A percentile compares a stretch with the other conserved stretches of the same genome.
Evolutionary conservation across 2,329 filamentous ascomycete species (phyloP).

Genomic region (Aspergillus hortae): DNA sequence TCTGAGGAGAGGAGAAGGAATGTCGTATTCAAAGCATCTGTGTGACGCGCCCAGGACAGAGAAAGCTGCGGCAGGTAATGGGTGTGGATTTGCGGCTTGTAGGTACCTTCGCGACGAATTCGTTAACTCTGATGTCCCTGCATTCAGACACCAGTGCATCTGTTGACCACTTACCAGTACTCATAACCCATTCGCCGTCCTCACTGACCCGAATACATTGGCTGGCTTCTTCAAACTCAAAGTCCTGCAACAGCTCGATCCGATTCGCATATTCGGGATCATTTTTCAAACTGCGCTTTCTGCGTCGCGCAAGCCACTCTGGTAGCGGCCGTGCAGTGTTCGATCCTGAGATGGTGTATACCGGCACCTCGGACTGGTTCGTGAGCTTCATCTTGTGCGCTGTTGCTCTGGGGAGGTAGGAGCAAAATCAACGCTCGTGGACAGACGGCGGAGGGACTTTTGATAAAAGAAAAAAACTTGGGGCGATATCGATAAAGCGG

Average conservation of each 20-base stretch:
- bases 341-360: slow-evolving; percentile 92
- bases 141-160: no score
- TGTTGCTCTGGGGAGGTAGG: slow-evolving; percentile 9
- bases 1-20: slow-evolving; percentile 86
- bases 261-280: slow-evolving; percentile 91
- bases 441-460: neutral
- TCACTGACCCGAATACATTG: slow-evolving; percentile 85
- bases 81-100: slow-evolving; percentile 85
- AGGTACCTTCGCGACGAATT: slow-evolving; percentile 48
- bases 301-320: slow-evolving; percentile 87
- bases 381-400: slow-evolving; percentile 44
- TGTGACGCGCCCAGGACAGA: slow-evolving; percentile 90
- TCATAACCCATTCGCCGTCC: slow-evolving; percentile 97
- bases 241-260: slow-evolving; percentile 92
- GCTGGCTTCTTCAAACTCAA: slow-evolving; percentile 95
- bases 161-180: slow-evolving; percentile 62
- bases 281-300: slow-evolving; percentile 88
- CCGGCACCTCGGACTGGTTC: slow-evolving; percentile 74
- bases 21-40: slow-evolving; percentile 83
- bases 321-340: slow-evolving; percentile 83
- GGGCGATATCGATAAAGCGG: slow-evolving; percentile 23
- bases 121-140: no score
- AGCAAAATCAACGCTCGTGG: slow-evolving; percentile 2
- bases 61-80: slow-evolving; percentile 91
- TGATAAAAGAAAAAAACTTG: slow-evolving; percentile 25